Conservation (phyloP, 2,329 filamentous ascomycete species). For the Cadophora sp. region DNA sequence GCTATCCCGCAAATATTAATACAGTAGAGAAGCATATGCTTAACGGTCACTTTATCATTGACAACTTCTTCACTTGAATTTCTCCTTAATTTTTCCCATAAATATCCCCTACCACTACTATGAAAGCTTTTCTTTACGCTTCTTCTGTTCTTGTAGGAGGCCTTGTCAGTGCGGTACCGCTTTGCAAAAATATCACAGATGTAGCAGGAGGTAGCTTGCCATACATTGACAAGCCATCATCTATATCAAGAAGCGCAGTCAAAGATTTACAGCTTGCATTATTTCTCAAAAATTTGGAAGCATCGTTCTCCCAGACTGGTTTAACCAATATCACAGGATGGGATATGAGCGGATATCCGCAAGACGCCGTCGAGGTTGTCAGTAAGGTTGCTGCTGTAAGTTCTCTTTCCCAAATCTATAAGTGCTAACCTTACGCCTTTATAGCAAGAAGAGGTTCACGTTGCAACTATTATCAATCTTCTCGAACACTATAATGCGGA, state of each 20-base stretch:
- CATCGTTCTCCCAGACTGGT: background rate
- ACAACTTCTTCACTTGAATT: too few relatives aligned
- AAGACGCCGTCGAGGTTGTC: background rate
- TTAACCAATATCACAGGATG: background rate
- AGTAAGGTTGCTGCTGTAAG: background rate
- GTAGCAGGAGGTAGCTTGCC: background rate
- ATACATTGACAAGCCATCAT: background rate
- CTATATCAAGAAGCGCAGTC: background rate
- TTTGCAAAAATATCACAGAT: background rate
- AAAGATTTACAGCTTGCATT: background rate
- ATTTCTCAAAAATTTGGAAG: background rate
- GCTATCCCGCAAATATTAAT: too few relatives aligned
- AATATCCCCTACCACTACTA: background rate
- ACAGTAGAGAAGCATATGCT: too few relatives aligned
- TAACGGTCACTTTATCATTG: too few relatives aligned
- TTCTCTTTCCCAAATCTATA: background rate
- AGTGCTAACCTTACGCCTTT: background rate
- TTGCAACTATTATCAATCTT: background rate
- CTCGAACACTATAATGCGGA: background rate
- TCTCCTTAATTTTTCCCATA: background rate
- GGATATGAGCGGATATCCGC: background rate
- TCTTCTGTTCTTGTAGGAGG: background rate
- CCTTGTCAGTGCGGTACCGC: background rate
- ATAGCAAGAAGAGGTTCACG: background rate
- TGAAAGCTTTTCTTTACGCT: background rate